These are phyloP conservation scores for Phytophthora pluvialis DNA, from an alignment of 352 stramenopile species.

Conservation along the genomic window DNA sequence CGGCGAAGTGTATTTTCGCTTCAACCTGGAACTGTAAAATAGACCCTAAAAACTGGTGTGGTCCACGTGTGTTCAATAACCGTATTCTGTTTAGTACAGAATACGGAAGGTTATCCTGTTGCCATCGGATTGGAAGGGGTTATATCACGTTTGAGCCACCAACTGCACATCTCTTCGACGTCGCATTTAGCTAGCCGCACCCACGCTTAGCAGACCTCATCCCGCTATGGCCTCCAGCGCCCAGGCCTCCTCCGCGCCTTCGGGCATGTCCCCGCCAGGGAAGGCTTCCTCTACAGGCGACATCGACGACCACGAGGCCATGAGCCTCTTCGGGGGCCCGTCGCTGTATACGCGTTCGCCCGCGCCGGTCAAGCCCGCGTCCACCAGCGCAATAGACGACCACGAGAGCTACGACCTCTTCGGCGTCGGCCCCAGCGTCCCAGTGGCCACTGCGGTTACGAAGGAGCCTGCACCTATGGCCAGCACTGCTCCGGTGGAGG, in stretches of 20 bases:
- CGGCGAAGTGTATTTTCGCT: slow-evolving; percentile 1
- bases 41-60: no score
- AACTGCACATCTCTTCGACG: not conserved
- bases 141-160: no score
- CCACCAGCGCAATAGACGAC: slow-evolving; percentile 31
- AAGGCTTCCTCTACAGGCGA: slow-evolving; percentile 31
- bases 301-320: slow-evolving; percentile 30
- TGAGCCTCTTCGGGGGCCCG: slow-evolving; percentile 28
- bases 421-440: slow-evolving; percentile 19
- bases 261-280: slow-evolving; percentile 13
- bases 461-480: slow-evolving; percentile 29
- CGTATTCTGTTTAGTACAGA: no score
- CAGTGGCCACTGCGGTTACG: slow-evolving; percentile 14
- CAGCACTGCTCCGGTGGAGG: slow-evolving; percentile 39
- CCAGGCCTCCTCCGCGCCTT: not conserved
- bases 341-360: slow-evolving; percentile 7
- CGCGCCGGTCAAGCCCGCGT: slow-evolving; percentile 28
- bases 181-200: slow-evolving; percentile 10
- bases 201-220: no score
- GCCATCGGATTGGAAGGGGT: no score
- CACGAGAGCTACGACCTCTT: slow-evolving; percentile 45
- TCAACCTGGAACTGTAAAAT: not conserved
- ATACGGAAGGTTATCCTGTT: no score
- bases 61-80: no score
- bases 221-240: slow-evolving; percentile 16